A percentile compares a stretch with the other conserved stretches of the same genome.
Evolutionary conservation across 495 filamentous ascomycete genomes (phyloP).

Genomic region (Glarea lozoyensis): DNA sequence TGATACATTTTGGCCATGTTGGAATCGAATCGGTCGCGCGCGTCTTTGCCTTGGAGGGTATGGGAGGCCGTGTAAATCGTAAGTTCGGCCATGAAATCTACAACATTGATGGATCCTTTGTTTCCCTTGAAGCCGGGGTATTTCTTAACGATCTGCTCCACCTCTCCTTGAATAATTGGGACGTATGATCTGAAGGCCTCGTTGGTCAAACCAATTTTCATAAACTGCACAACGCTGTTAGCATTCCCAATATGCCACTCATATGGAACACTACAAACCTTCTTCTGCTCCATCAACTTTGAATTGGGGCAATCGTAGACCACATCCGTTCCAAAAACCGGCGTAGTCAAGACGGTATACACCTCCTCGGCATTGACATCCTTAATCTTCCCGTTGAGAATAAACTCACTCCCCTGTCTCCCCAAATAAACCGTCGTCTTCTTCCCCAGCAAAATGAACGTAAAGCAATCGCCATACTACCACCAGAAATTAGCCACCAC

Average conservation of each 20-base stretch:
- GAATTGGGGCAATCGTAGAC: slow-evolving; percentile 84
- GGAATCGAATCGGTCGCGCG: slow-evolving; percentile 65
- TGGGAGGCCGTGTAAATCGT: slow-evolving; percentile 80
- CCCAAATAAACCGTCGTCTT: slow-evolving; percentile 73
- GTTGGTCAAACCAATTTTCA: slow-evolving; percentile 76
- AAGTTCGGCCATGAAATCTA: slow-evolving; percentile 67
- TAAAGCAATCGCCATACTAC: slow-evolving; percentile 74
- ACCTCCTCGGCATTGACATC: slow-evolving; percentile 78
- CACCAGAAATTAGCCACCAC: slow-evolving; percentile 3
- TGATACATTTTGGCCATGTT: slow-evolving; percentile 69
- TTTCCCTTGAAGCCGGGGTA: slow-evolving; percentile 57
- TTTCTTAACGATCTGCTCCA: slow-evolving; percentile 57
- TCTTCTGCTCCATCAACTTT: slow-evolving; percentile 81
- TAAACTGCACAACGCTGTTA: slow-evolving; percentile 44
- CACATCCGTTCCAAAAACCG: slow-evolving; percentile 78
- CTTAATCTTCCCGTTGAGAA: slow-evolving; percentile 75
- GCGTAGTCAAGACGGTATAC: slow-evolving; percentile 73
- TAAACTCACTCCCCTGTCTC: slow-evolving; percentile 74
- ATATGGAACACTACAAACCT: slow-evolving; percentile 19
- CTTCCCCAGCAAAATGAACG: slow-evolving; percentile 66
- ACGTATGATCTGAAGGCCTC: slow-evolving; percentile 71
- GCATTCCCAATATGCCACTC: background rate
- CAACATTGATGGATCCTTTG: slow-evolving; percentile 55
- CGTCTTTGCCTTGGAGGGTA: slow-evolving; percentile 70
- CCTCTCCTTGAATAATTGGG: slow-evolving; percentile 68